phyloP scores from a whole-genome alignment of 169 alveolate genomes.

The Plasmodium malariae region DNA sequence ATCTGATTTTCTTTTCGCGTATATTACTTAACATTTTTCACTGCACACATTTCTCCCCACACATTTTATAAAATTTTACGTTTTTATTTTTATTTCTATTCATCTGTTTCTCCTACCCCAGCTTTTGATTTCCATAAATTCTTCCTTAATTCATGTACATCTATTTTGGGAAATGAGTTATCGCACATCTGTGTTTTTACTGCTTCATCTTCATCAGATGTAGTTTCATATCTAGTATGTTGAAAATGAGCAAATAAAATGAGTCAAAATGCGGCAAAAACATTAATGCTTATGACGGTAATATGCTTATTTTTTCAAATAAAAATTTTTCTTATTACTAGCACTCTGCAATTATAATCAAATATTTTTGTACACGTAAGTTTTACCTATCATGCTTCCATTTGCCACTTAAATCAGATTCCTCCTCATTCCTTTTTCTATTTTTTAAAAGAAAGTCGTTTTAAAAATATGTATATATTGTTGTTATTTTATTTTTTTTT shows the following conservation, averaged over 20 bases:
- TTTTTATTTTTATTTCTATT: slow-evolving; percentile 12
- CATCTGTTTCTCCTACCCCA: slow-evolving; percentile 36
- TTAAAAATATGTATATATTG: neutral
- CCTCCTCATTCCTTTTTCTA: slow-evolving; percentile 20
- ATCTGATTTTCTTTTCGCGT: too few relatives aligned
- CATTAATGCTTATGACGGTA: too few relatives aligned
- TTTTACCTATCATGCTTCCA: slow-evolving; percentile 76
- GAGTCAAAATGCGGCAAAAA: too few relatives aligned
- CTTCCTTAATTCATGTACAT: slow-evolving; percentile 25
- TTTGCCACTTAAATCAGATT: slow-evolving; percentile 3
- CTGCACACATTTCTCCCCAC: too few relatives aligned
- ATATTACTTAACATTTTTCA: too few relatives aligned
- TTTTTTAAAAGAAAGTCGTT: neutral
- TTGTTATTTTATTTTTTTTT: neutral
- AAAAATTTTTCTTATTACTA: neutral
- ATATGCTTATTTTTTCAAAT: neutral
- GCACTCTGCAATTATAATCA: neutral
- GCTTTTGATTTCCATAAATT: slow-evolving; percentile 77
- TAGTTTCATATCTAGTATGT: slow-evolving; percentile 77
- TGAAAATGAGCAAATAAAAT: too few relatives aligned
- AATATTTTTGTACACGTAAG: neutral
- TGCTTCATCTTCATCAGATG: slow-evolving; percentile 23
- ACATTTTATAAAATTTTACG: neutral
- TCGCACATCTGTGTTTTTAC: neutral
- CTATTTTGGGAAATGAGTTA: slow-evolving; percentile 5